Conservation (phyloP, 768 basidiomycete species). For the Brasilioporus rufonigricans region DNA sequence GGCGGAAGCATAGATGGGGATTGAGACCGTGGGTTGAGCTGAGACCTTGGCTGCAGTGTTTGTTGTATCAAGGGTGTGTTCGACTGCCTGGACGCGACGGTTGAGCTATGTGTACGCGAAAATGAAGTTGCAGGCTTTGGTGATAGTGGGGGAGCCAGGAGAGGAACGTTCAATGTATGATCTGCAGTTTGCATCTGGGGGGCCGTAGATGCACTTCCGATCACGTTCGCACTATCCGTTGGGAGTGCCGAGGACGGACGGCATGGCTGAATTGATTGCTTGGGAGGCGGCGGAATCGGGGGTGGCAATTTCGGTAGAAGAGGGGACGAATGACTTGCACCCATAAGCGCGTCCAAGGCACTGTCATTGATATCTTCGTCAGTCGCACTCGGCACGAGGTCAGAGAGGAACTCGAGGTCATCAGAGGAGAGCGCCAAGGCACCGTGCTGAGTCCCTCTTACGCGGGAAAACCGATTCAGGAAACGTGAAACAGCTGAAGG, state of each 20-base stretch:
- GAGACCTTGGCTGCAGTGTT: slow-evolving; percentile 18
- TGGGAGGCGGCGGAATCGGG: slow-evolving; percentile 39
- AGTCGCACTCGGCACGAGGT: slow-evolving; percentile 54
- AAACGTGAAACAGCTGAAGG: slow-evolving; percentile 83
- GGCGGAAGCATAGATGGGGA: slow-evolving; percentile 24
- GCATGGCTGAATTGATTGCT: slow-evolving; percentile 23
- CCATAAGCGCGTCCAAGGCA: slow-evolving; percentile 39
- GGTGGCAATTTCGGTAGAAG: slow-evolving; percentile 46
- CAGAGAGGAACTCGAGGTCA: slow-evolving; percentile 80
- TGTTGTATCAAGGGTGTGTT: slow-evolving; percentile 8
- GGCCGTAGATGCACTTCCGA: background rate
- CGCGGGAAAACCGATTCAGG: slow-evolving; percentile 68
- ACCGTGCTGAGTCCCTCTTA: slow-evolving; percentile 39
- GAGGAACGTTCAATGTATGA: slow-evolving; percentile 9
- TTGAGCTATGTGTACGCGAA: slow-evolving; percentile 14
- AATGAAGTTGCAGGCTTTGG: slow-evolving; percentile 28
- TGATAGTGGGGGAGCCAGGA: slow-evolving; percentile 27
- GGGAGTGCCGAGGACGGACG: slow-evolving; percentile 9
- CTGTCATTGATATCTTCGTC: slow-evolving; percentile 34
- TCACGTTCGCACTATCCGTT: background rate
- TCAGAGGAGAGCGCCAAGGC: slow-evolving; percentile 73
- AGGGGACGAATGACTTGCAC: slow-evolving; percentile 41
- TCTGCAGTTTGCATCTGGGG: slow-evolving; percentile 1
- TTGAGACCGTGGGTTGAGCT: slow-evolving; percentile 17
- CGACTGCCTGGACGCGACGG: background rate